Conservation (phyloP, 768 basidiomycete species). For the Fomitopsis serialis region DNA sequence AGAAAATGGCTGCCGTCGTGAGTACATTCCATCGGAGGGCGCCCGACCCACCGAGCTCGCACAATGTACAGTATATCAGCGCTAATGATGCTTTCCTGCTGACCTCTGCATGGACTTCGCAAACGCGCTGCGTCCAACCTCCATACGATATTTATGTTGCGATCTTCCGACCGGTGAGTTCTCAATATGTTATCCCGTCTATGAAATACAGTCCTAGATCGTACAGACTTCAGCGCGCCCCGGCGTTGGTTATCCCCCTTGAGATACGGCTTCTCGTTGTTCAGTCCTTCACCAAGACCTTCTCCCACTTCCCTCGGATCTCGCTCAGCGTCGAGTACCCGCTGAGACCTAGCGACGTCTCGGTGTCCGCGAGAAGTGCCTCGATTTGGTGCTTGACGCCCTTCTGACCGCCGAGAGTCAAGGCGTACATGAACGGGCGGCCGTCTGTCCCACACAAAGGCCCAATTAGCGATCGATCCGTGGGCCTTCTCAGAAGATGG, state of each 20-base stretch:
- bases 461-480: not conserved
- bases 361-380: slow-evolving; percentile 62
- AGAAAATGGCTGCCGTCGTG: slow-evolving; percentile 19
- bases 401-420: slow-evolving; percentile 61
- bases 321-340: slow-evolving; percentile 58
- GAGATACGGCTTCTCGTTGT: too few relatives aligned
- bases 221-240: too few relatives aligned
- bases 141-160: too few relatives aligned
- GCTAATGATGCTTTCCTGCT: too few relatives aligned
- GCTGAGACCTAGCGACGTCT: slow-evolving; percentile 55
- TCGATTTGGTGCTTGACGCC: slow-evolving; percentile 74
- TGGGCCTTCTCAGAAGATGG: not conserved
- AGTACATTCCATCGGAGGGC: not conserved
- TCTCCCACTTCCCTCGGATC: slow-evolving; percentile 53
- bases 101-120: too few relatives aligned
- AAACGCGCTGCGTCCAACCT: too few relatives aligned
- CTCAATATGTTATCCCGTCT: too few relatives aligned
- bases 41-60: too few relatives aligned
- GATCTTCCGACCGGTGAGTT: too few relatives aligned
- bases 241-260: too few relatives aligned
- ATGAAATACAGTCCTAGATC: too few relatives aligned
- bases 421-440: slow-evolving; percentile 72
- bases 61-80: too few relatives aligned
- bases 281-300: slow-evolving; percentile 39
- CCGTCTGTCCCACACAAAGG: slow-evolving; percentile 40